A percentile compares a stretch with the other conserved stretches of the same genome.
phyloP scores from a whole-genome alignment of 768 basidiomycete genomes.

The Tricholoma sp. region DNA sequence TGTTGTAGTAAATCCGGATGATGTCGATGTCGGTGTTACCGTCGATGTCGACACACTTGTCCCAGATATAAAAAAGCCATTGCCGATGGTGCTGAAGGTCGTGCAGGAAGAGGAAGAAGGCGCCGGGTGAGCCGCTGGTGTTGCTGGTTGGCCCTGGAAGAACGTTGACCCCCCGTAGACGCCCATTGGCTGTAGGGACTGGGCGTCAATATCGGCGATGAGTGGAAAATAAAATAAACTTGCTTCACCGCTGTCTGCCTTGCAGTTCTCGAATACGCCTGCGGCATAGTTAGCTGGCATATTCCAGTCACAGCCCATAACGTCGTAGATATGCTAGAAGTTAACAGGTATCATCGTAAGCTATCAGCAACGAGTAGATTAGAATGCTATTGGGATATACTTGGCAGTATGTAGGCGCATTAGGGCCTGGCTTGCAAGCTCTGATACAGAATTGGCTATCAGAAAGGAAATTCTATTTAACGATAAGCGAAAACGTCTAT shows the following conservation, averaged over 20 bases:
- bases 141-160: conserved; percentile 54
- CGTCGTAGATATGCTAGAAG: neutral
- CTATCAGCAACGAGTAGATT: neutral
- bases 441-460: conserved; percentile 66
- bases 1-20: too few relatives aligned
- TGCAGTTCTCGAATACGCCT: conserved; percentile 42
- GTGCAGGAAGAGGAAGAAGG: conserved; percentile 62
- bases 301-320: conserved; percentile 45
- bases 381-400: neutral
- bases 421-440: conserved; percentile 51
- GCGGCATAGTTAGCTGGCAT: conserved; percentile 43
- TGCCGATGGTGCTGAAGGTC: conserved; percentile 46
- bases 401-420: conserved; percentile 47
- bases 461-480: conserved; percentile 54
- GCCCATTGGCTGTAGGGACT: conserved; percentile 48
- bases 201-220: neutral
- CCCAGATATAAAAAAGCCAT: conserved; percentile 32
- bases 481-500: neutral
- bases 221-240: neutral
- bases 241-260: conserved; percentile 43
- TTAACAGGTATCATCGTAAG: neutral
- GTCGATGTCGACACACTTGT: conserved; percentile 18
- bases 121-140: conserved; percentile 50
- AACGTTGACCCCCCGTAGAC: conserved; percentile 67
- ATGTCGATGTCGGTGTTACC: neutral